phyloP scores from a whole-genome alignment of 2,329 filamentous ascomycete species.

The Monosporascus sp. region DNA sequence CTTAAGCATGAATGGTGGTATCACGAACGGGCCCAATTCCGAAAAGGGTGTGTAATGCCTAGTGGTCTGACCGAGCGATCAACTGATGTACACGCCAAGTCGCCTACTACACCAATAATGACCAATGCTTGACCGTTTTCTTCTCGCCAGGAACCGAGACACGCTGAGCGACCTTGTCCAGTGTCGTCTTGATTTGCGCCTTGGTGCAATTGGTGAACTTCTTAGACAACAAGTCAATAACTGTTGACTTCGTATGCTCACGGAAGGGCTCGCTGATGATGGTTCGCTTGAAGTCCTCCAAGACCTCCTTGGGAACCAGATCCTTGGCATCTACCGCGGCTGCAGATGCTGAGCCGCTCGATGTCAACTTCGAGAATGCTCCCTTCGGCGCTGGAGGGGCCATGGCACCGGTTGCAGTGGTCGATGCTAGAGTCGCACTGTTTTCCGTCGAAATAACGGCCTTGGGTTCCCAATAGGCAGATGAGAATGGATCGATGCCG shows the following conservation, averaged over 20 bases:
- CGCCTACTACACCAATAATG: conserved; percentile 4
- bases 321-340: conserved; percentile 20
- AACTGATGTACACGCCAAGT: no score
- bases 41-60: no score
- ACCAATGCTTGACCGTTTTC: conserved; percentile 53
- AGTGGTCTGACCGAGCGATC: no score
- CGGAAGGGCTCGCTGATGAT: conserved; percentile 60
- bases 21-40: no score
- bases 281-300: conserved; percentile 63
- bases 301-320: conserved; percentile 53
- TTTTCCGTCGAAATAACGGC: conserved; percentile 19
- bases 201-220: conserved; percentile 67
- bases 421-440: conserved; percentile 4
- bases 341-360: conserved; percentile 9
- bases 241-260: conserved; percentile 63
- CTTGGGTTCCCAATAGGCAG: conserved; percentile 66
- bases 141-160: conserved; percentile 38
- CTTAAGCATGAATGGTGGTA: no score
- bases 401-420: conserved; percentile 13
- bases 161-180: conserved; percentile 61
- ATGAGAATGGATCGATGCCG: conserved; percentile 79
- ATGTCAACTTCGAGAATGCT: conserved; percentile 7
- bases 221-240: conserved; percentile 72
- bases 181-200: conserved; percentile 64
- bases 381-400: conserved; percentile 15